A percentile compares a stretch with the other conserved stretches of the same genome.
Conservation (phyloP, 2,329 filamentous ascomycete species). For the Fusarium camptoceras region DNA sequence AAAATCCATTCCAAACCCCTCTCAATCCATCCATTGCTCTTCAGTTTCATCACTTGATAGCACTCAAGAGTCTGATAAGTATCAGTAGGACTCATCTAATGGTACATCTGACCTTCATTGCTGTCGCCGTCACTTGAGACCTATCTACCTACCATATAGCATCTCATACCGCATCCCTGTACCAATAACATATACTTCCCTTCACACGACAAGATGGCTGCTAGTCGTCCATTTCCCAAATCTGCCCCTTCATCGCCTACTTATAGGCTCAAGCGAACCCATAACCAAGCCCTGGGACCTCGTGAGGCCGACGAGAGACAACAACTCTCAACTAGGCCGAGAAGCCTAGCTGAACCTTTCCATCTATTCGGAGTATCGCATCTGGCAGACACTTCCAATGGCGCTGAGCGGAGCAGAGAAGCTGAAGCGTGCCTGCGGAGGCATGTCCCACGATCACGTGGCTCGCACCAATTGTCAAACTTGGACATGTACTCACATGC, state of each 20-base stretch:
- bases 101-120: constrained; percentile 7
- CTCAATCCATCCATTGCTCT: constrained; percentile 5
- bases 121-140: constrained; percentile 5
- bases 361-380: not conserved
- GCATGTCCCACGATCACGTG: constrained; percentile 13
- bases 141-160: not conserved
- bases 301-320: not conserved
- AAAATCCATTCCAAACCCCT: constrained; percentile 16
- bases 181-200: not conserved
- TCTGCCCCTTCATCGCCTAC: constrained; percentile 4
- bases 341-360: not conserved
- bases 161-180: not conserved
- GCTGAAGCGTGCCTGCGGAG: constrained; percentile 2
- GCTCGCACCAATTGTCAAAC: constrained; percentile 1
- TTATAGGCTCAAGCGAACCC: not conserved
- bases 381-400: not conserved
- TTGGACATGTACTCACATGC: not conserved
- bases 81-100: constrained; percentile 18
- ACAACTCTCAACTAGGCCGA: not conserved
- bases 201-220: constrained; percentile 19
- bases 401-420: constrained; percentile 1
- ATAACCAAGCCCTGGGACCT: not conserved
- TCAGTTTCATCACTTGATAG: constrained; percentile 33
- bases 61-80: constrained; percentile 7
- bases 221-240: not conserved